Evolutionary conservation across 306 rosid genomes (phyloP).

Genomic region (Boehmeria nivea): DNA sequence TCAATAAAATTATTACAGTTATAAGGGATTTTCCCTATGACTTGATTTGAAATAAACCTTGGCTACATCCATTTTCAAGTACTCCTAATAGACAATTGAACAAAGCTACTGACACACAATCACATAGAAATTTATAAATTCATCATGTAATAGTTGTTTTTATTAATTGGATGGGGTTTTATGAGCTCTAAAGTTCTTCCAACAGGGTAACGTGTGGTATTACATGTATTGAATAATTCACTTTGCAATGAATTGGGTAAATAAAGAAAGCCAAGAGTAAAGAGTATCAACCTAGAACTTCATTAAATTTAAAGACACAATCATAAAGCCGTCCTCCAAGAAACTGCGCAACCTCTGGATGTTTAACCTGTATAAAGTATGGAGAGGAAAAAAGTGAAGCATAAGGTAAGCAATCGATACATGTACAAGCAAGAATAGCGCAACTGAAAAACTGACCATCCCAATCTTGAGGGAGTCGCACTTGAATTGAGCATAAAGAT

Average conservation of each 20-base stretch:
- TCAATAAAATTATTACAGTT: constrained; percentile 20
- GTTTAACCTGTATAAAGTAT: constrained; percentile 85
- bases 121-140: too few species aligned
- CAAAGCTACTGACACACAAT: too few species aligned
- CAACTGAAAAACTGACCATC: constrained; percentile 47
- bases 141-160: constrained; percentile 5
- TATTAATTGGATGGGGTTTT: not conserved
- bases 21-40: not conserved
- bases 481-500: constrained; percentile 85
- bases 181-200: constrained; percentile 17
- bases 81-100: too few species aligned
- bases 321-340: constrained; percentile 90
- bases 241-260: constrained; percentile 12
- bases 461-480: constrained; percentile 96
- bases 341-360: constrained; percentile 86
- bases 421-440: not conserved
- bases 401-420: too few species aligned
- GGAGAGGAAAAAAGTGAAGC: too few species aligned
- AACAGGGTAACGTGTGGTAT: constrained; percentile 1
- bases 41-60: not conserved
- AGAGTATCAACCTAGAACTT: constrained; percentile 41
- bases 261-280: constrained; percentile 19
- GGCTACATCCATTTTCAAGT: too few species aligned
- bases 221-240: constrained; percentile 5
- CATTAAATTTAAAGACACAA: constrained; percentile 86